Percentiles rank a stretch among this genome's conserved stretches.
phyloP scores from a whole-genome alignment of 805 yeast species.

The Candida coleopterorum region DNA sequence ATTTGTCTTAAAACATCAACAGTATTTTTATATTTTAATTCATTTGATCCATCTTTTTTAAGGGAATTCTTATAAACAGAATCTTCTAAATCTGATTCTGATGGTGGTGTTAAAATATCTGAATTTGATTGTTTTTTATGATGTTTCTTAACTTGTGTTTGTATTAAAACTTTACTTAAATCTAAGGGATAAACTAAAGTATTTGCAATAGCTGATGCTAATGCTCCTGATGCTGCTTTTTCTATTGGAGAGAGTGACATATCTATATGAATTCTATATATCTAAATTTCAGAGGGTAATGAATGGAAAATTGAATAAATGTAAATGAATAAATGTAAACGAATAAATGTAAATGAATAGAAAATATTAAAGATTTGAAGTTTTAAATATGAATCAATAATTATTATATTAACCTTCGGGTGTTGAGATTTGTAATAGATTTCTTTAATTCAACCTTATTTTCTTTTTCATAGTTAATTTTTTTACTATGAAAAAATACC shows the following conservation, averaged over 20 bases:
- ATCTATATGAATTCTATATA: background rate
- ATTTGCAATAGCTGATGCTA: constrained; percentile 78
- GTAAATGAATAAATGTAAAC: no score
- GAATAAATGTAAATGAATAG: no score
- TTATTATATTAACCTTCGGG: no score
- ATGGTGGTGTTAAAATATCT: constrained; percentile 8
- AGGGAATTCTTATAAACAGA: constrained; percentile 12
- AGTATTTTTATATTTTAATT: constrained; percentile 48
- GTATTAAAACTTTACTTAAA: constrained; percentile 69
- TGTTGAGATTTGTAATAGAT: background rate
- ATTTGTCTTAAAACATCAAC: constrained; percentile 60
- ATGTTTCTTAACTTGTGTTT: constrained; percentile 52
- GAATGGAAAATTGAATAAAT: no score
- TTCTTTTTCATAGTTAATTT: background rate
- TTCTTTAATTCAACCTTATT: no score
- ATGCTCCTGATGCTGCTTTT: constrained; percentile 76
- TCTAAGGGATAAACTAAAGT: constrained; percentile 78
- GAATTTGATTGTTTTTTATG: background rate
- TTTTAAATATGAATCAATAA: no score
- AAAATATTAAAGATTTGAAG: no score
- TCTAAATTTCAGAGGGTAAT: no score
- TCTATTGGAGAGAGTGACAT: constrained; percentile 66
- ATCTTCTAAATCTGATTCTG: constrained; percentile 16
- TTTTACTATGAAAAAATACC: background rate
- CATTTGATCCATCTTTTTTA: constrained; percentile 8